Conservation (phyloP, 345 rosid genomes). For the Cardamine chenopodiifolia region DNA sequence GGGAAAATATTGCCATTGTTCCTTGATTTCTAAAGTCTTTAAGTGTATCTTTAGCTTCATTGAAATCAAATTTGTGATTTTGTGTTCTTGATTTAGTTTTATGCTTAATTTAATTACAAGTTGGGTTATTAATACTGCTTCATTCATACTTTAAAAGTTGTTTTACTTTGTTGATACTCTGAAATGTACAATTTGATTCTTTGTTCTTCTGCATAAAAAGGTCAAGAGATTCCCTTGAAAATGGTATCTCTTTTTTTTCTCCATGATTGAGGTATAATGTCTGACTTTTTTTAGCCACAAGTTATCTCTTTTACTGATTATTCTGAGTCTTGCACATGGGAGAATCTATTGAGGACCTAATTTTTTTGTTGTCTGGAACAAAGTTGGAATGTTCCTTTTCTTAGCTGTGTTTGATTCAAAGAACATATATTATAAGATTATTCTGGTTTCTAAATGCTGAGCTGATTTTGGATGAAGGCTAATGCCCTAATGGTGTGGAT, state of each 20-base stretch:
- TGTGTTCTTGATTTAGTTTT: constrained; percentile 21
- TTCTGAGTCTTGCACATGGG: constrained; percentile 44
- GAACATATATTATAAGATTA: neutral
- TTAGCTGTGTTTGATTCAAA: constrained; percentile 34
- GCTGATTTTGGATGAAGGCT: constrained; percentile 1
- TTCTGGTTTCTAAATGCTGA: constrained; percentile 6
- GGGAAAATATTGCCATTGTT: no score
- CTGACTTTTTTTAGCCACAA: constrained; percentile 38
- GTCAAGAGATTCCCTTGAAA: constrained; percentile 10
- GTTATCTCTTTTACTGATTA: constrained; percentile 32
- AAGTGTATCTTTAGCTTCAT: constrained; percentile 1
- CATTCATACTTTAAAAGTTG: constrained; percentile 27
- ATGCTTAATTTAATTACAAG: neutral
- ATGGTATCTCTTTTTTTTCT: constrained; percentile 32
- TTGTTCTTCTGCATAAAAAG: constrained; percentile 17
- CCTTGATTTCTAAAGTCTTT: no score
- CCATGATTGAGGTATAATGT: constrained; percentile 42
- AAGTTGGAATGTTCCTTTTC: constrained; percentile 46
- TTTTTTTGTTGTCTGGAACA: constrained; percentile 34
- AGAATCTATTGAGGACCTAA: constrained; percentile 40
- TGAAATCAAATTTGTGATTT: constrained; percentile 9
- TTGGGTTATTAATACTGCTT: neutral
- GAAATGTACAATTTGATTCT: constrained; percentile 32
- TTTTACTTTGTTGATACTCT: constrained; percentile 22
- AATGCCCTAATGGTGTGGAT: constrained; percentile 35